These are phyloP conservation scores for Corynascus novoguineensis DNA, from an alignment of 495 filamentous ascomycete genomes.

Conservation along the genomic window DNA sequence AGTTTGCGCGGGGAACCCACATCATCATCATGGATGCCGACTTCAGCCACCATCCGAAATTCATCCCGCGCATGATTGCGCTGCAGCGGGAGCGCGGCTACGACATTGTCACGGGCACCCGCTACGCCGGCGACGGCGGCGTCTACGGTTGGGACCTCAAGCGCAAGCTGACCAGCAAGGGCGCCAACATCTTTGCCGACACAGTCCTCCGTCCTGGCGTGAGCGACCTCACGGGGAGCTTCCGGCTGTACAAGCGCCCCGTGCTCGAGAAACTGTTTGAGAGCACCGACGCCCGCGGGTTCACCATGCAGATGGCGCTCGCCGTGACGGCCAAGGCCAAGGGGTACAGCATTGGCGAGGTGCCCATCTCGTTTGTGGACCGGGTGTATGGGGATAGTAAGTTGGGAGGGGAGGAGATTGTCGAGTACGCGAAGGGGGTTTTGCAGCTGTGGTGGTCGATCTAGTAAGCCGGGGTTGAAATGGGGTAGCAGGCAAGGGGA, in stretches of 20 bases:
- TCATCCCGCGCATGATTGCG: conserved; percentile 81
- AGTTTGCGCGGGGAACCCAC: conserved; percentile 82
- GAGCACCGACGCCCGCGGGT: conserved; percentile 88
- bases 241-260: conserved; percentile 85
- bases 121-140: conserved; percentile 84
- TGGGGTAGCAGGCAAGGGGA: background rate
- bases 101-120: conserved; percentile 94
- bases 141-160: conserved; percentile 98
- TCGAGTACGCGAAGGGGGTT: conserved; percentile 96
- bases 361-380: conserved; percentile 94
- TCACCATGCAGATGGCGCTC: conserved; percentile 97
- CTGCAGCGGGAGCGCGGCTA: conserved; percentile 65
- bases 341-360: conserved; percentile 85
- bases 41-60: conserved; percentile 97
- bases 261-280: conserved; percentile 86
- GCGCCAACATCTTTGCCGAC: conserved; percentile 93
- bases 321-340: conserved; percentile 84
- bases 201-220: conserved; percentile 93
- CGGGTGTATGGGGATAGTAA: conserved; percentile 93
- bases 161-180: conserved; percentile 84
- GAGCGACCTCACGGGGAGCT: conserved; percentile 90
- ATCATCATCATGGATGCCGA: conserved; percentile 99
- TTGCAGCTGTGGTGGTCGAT: conserved; percentile 64
- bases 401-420: conserved; percentile 90
- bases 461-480: background rate